A percentile compares a stretch with the other conserved stretches of the same genome.
phyloP scores from a whole-genome alignment of 305 asterid species.

The Solanum hybrid region DNA sequence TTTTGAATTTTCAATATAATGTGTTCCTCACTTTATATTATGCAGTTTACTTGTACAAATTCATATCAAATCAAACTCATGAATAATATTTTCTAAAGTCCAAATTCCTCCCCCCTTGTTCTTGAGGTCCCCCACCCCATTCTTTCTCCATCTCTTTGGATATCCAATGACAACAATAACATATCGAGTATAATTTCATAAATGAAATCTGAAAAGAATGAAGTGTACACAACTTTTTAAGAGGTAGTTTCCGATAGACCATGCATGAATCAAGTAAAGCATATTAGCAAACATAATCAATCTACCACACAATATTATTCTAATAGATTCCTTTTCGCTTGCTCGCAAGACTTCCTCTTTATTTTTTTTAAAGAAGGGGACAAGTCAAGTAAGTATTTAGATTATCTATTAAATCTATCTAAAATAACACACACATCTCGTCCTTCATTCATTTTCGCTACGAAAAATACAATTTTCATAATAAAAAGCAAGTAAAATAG shows the following conservation, averaged over 20 bases:
- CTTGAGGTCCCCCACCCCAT: background rate
- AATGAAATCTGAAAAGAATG: background rate
- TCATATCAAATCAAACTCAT: background rate
- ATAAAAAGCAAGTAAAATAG: background rate
- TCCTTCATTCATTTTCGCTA: background rate
- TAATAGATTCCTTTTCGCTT: background rate
- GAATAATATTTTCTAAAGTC: background rate
- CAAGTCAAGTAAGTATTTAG: background rate
- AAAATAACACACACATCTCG: background rate
- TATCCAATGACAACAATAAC: background rate
- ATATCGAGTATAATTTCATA: background rate
- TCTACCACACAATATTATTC: background rate
- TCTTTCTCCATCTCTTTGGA: background rate
- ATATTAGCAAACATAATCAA: background rate
- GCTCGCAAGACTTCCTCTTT: background rate
- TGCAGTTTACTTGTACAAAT: background rate
- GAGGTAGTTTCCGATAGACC: background rate
- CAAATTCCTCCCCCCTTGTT: background rate
- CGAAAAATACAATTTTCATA: background rate
- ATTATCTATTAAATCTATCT: background rate
- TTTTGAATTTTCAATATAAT: background rate
- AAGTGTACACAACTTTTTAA: background rate
- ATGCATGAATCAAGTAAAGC: background rate
- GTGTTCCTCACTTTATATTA: background rate
- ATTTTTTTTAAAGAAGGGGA: accelerated